Percentiles rank a stretch among this genome's conserved stretches.
Conservation (phyloP, 176 grass and related monocot genomes). For the Aegilops bicornis region DNA sequence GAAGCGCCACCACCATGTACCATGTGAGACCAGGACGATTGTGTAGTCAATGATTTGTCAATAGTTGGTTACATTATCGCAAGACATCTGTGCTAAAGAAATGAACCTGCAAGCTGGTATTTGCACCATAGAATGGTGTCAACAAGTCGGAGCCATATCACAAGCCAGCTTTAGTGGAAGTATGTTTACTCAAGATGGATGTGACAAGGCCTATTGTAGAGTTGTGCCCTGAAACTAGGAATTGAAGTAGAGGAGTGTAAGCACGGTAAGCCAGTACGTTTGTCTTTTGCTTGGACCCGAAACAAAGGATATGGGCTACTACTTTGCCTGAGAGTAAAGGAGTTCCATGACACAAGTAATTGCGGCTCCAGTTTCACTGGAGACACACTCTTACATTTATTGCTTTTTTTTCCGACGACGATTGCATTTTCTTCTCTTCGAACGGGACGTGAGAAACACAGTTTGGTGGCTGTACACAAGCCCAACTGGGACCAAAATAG, state of each 20-base stretch:
- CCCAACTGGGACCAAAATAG: not conserved
- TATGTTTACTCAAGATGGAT: not conserved
- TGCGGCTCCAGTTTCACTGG: not conserved
- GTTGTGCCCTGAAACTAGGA: not conserved
- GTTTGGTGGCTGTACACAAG: not conserved
- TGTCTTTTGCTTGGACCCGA: conserved; percentile 24
- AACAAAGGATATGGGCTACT: conserved; percentile 20
- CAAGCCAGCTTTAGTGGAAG: not conserved
- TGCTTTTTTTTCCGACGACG: not conserved
- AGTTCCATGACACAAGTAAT: not conserved
- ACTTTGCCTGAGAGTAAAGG: conserved; percentile 21
- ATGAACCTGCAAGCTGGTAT: not conserved
- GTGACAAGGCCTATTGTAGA: not conserved
- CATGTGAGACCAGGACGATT: not conserved
- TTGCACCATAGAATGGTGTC: not conserved
- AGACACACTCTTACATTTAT: not conserved
- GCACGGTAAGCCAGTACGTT: not conserved
- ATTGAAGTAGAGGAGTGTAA: not conserved
- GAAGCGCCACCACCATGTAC: not conserved
- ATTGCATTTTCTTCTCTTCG: not conserved
- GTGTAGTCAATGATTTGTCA: not conserved
- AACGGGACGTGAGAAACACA: not conserved
- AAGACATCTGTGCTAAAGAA: not conserved
- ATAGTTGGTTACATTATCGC: not conserved
- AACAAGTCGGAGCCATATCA: not conserved